Conservation (phyloP, 2,329 filamentous ascomycete species). For the Mycosphaerella arachidis region DNA sequence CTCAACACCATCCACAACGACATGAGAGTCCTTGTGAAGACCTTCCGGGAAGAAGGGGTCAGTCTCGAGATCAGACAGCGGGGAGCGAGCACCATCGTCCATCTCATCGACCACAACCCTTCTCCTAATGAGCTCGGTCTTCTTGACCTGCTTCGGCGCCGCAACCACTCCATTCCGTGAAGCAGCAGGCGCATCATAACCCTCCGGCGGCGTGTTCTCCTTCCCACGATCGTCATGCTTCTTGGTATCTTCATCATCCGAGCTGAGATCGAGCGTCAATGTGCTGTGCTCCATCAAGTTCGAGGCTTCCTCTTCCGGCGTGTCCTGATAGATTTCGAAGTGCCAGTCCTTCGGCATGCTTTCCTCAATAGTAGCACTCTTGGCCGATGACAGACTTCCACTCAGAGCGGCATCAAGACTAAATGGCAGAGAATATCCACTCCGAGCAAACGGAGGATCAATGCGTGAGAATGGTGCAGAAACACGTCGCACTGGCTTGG, state of each 20-base stretch:
- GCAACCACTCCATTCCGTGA: slow-evolving; percentile 12
- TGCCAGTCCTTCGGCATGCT: slow-evolving; percentile 64
- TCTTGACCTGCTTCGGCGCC: slow-evolving; percentile 19
- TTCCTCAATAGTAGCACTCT: slow-evolving; percentile 51
- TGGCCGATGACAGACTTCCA: slow-evolving; percentile 54
- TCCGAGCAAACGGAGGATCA: slow-evolving; percentile 61
- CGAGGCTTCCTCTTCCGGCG: slow-evolving; percentile 81
- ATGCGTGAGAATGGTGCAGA: slow-evolving; percentile 63
- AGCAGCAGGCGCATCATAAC: slow-evolving; percentile 33
- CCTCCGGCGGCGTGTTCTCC: slow-evolving; percentile 80
- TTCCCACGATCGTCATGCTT: slow-evolving; percentile 65
- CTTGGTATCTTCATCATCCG: slow-evolving; percentile 69
- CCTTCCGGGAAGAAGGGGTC: slow-evolving; percentile 34
- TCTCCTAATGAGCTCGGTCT: slow-evolving; percentile 27
- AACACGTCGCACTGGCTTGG: slow-evolving; percentile 57
- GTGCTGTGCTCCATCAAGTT: slow-evolving; percentile 91
- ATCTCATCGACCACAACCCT: slow-evolving; percentile 31
- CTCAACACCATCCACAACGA: slow-evolving; percentile 23
- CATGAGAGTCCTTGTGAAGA: slow-evolving; percentile 29
- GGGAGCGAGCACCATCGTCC: slow-evolving; percentile 34
- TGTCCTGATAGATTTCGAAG: slow-evolving; percentile 94
- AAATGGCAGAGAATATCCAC: slow-evolving; percentile 59
- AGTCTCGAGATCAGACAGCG: slow-evolving; percentile 34
- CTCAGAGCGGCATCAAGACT: slow-evolving; percentile 79
- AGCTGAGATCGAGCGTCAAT: slow-evolving; percentile 79